A percentile compares a stretch with the other conserved stretches of the same genome.
These are phyloP conservation scores for Apostasia shenzhenica DNA, from an alignment of 106 monocot genomes.

Conservation along the genomic window DNA sequence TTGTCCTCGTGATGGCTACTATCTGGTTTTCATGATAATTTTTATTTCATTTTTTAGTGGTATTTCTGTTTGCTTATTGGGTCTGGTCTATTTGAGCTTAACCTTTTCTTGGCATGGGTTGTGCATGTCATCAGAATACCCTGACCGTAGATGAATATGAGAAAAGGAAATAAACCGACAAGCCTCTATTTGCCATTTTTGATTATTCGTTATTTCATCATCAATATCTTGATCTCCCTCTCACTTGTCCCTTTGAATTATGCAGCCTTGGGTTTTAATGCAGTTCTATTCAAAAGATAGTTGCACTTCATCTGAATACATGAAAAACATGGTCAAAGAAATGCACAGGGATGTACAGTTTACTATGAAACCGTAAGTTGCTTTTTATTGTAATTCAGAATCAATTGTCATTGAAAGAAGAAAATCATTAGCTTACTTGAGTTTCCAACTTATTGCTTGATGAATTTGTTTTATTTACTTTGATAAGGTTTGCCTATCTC, in stretches of 20 bases:
- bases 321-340: constrained; percentile 31
- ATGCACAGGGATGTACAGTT: constrained; percentile 24
- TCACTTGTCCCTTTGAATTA: background rate
- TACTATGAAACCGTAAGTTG: constrained; percentile 41
- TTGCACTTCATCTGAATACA: constrained; percentile 29
- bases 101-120: too few relatives aligned
- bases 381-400: background rate
- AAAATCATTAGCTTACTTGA: background rate
- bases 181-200: too few relatives aligned
- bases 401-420: too few relatives aligned
- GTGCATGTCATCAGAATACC: too few relatives aligned
- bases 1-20: too few relatives aligned
- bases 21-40: too few relatives aligned
- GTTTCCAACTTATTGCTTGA: background rate
- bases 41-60: too few relatives aligned
- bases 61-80: too few relatives aligned
- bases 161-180: too few relatives aligned
- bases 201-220: background rate
- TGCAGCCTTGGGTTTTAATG: constrained; percentile 58
- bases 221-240: background rate
- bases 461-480: background rate
- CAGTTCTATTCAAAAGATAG: constrained; percentile 38
- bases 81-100: too few relatives aligned
- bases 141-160: too few relatives aligned
- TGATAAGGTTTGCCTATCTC: constrained; percentile 49